Percentiles rank a stretch among this genome's conserved stretches.
phyloP scores from a whole-genome alignment of 257 asterid species.

The Solanum verrucosum region DNA sequence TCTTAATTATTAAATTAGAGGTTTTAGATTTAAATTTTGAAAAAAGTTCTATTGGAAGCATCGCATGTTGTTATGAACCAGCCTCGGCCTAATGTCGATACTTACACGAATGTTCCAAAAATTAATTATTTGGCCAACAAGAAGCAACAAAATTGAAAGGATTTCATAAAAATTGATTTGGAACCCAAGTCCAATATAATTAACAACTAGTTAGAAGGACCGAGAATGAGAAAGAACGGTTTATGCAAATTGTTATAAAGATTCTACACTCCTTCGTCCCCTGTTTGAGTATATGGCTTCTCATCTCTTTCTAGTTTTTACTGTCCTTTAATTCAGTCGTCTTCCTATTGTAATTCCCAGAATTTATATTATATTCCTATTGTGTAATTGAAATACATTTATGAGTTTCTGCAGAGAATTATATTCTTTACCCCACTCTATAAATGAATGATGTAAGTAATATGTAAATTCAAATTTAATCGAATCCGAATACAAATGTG shows the following conservation, averaged over 20 bases:
- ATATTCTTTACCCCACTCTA: background rate
- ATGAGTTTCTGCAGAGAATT: no score
- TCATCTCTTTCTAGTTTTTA: background rate
- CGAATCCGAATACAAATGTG: background rate
- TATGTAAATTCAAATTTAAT: background rate
- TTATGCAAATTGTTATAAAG: background rate
- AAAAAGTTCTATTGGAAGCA: no score
- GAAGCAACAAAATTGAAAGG: background rate
- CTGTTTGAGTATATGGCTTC: background rate
- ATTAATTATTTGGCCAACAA: no score
- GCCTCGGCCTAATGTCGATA: no score
- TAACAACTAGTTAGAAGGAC: background rate
- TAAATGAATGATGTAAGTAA: background rate
- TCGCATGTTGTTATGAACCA: no score
- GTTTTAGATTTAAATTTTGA: no score
- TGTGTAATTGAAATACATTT: background rate
- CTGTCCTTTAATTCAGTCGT: background rate
- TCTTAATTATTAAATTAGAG: no score
- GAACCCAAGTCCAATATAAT: no score
- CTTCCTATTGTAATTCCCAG: no score
- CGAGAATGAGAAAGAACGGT: accelerated
- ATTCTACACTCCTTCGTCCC: background rate
- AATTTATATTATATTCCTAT: no score
- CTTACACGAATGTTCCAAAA: no score
- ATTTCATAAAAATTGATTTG: no score